Evolutionary conservation across 345 rosid genomes (phyloP), one percentile per base, ranked within the genome.

Genomic region (Triadica sebifera): DNA sequence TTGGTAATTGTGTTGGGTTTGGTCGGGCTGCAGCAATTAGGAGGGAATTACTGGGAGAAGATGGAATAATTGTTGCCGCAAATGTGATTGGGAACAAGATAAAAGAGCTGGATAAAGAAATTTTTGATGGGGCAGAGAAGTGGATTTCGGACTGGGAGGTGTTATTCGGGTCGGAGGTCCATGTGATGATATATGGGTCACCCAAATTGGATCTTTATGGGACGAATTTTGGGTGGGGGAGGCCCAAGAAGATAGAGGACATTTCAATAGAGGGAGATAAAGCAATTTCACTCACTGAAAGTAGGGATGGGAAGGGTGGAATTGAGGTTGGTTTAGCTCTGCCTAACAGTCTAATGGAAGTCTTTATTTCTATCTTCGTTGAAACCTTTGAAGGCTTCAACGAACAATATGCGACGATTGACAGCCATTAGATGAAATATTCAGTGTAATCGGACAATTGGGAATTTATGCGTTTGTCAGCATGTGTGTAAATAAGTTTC

Each of bases 141-240:
- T 87, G 87, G 91, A 16, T 84, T 4, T 62, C 78, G 0, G 79
- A 75, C 7, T 71, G 78, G 77, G 68, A 72, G 37, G 84, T 50
- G 13, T 20, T 82, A 8, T 13, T 51, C 12, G 84, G 78, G 50
- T 73, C 81, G 69, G 78, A 56, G 37, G 25, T 46, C 19, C 73
- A 78, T 12, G 53, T 80, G 6, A 12, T 68, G 22, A 68, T 78
- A 11, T 47, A 74, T 0, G 91, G 91, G 16, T 85, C 84, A 12
- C 91, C 91, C 0, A 87, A 82, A 24, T 46, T 86, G 74, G 76
- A 52, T 10, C 70, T 84, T 6, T 84, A 84, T 10, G 75, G 55
- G 12, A 74, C 78, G 12, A 82, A 86, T 72, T 88, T 86, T 25
- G 89, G 91, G 53, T 84, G 86, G 87, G 86, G 89, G 2, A 75